Base-by-base conservation (phyloP, 768 basidiomycete species). In the Dacryopinax primogenitus region DNA sequence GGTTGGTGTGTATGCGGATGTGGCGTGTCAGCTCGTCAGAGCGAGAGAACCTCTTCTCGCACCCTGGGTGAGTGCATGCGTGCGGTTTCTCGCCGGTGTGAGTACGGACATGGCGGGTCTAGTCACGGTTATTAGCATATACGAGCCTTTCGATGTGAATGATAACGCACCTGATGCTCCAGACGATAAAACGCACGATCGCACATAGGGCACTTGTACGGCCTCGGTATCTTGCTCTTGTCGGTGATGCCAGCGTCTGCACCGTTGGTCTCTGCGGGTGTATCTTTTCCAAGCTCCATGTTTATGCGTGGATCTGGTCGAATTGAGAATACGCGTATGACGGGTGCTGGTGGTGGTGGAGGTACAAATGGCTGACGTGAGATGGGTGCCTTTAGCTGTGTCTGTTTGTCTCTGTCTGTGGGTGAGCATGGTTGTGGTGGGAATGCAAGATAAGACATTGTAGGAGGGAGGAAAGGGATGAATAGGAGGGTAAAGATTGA, bases 61-160 rank as follows among this genome's bases (percentile, higher is more conserved):
- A 99, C n/a, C 86, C 84, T 2, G 90, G 85, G 74, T 86, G 90
- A 1, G 85, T 86, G 82, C 95, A 99, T 23, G 84, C 82, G 71
- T 97, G 97, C 1, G 95, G 95, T 71, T 96, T 97, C 77, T 99
- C 95, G 72, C 95, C 95, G 0, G 95, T 99, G 75, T 99, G 95
- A 0, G 94, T 99, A 66, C 95, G 88, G 64, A 97, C 96, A 73
- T 99, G 95, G 68, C 95, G 87, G 21, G 95, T 99, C 91, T 98
- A 58, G 30, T 26, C 23, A 58, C 15, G 26, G 26, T 33, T 33
- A 62, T 44, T 15, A 64, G 65, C 41, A 37, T 65, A 64, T 33
- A 65, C 18, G 7, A 7, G n/a, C 45, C 7, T 23, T 44, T 15
- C 21, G 61, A 45, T 21, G 68, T 21, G 1, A 64, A 51, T 30